Percentiles rank a stretch among this genome's conserved stretches.
Evolutionary conservation across 2,329 filamentous ascomycete species (phyloP).

Genomic region (Fusarium compactum): DNA sequence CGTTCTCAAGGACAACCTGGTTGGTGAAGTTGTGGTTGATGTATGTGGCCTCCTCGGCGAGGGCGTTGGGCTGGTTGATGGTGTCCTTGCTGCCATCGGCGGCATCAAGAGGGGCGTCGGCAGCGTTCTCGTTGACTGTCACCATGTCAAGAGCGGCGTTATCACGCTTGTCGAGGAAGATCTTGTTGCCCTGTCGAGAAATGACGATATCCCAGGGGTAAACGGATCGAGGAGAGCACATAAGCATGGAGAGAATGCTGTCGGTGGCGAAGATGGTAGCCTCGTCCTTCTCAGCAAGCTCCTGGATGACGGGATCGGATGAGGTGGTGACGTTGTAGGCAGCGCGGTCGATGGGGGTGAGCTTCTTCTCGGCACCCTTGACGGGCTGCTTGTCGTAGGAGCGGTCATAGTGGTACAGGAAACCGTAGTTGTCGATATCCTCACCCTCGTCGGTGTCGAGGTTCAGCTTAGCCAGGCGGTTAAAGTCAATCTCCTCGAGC

Average conservation of each 20-base stretch:
- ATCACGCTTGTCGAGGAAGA: conserved; percentile 99
- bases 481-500: conserved; percentile 98
- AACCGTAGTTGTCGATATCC: conserved; percentile 94
- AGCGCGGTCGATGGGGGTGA: conserved; percentile 90
- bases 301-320: conserved; percentile 95
- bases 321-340: conserved; percentile 99
- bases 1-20: conserved; percentile 89
- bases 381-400: conserved; percentile 93
- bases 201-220: conserved; percentile 99
- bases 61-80: conserved; percentile 92
- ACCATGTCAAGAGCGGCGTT: conserved; percentile 96
- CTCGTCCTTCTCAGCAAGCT: conserved; percentile 94
- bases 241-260: conserved; percentile 98
- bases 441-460: conserved; percentile 94
- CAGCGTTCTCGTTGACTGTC: conserved; percentile 98
- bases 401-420: conserved; percentile 98
- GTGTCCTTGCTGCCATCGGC: conserved; percentile 93
- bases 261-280: conserved; percentile 97
- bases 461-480: conserved; percentile 93
- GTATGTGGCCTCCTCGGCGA: conserved; percentile 97
- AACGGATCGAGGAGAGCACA: conserved; percentile 96
- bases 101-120: conserved; percentile 91
- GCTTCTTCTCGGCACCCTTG: conserved; percentile 87
- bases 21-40: conserved; percentile 99
- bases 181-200: conserved; percentile 90